Evolutionary conservation across 371 early-diverging fungal species (phyloP).

Genomic region (Paraphysoderma sedebokerense): DNA sequence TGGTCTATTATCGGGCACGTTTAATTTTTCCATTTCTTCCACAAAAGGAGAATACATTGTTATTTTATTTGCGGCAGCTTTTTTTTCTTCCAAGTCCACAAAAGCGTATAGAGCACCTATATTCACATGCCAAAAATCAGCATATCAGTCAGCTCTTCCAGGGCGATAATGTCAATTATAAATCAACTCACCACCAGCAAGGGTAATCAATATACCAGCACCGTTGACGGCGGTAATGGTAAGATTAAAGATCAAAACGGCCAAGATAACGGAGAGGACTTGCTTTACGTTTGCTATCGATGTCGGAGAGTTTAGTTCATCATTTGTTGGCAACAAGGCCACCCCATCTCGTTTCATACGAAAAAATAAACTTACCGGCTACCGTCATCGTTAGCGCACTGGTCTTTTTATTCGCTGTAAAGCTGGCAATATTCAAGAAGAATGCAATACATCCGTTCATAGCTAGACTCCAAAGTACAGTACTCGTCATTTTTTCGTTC

Average conservation of each 20-base stretch:
- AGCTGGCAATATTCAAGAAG: slow-evolving; percentile 57
- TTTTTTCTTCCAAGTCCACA: too few relatives aligned
- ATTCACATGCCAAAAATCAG: too few relatives aligned
- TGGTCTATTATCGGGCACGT: too few relatives aligned
- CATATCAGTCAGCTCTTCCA: too few relatives aligned
- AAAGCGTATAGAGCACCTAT: too few relatives aligned
- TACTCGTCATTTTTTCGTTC: background rate
- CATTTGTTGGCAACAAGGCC: slow-evolving; percentile 2
- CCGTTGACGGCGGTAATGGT: slow-evolving; percentile 43
- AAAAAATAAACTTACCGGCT: slow-evolving; percentile 29
- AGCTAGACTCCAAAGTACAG: slow-evolving; percentile 15
- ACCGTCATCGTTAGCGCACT: slow-evolving; percentile 75
- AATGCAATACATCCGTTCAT: slow-evolving; percentile 71
- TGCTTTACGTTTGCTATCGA: slow-evolving; percentile 66
- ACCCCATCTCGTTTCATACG: background rate
- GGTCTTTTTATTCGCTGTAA: slow-evolving; percentile 69
- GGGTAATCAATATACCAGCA: too few relatives aligned
- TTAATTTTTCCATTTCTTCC: too few relatives aligned
- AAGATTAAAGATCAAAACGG: slow-evolving; percentile 53
- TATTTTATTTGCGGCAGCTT: too few relatives aligned
- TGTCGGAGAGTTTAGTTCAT: background rate
- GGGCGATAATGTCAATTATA: too few relatives aligned
- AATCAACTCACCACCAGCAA: too few relatives aligned
- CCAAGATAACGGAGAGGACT: slow-evolving; percentile 55
- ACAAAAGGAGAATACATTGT: too few relatives aligned